Evolutionary conservation across 257 asterid species (phyloP), one percentile per base, ranked within the genome.

Genomic region (Nicotiana tomentosiformis): DNA sequence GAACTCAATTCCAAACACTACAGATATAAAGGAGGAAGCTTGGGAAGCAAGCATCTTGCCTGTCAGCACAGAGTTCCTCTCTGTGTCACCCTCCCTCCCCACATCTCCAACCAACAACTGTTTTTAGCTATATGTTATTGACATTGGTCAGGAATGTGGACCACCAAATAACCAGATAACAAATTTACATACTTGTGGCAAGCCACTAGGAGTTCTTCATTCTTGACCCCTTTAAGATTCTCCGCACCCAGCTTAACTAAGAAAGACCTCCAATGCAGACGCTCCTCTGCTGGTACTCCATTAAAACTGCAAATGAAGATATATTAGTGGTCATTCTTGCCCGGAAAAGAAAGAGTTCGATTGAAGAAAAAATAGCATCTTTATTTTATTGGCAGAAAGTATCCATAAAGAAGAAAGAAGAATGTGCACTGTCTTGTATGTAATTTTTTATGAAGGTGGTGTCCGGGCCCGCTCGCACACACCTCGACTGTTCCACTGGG

Each of bases 241-340:
- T 96, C 98, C 12, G 97, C 93, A 83, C 98, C 98, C 37, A 96
- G 88, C 88, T 94, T 96, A 74, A 96, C 99, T 64, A 96, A 83
- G 90, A 96, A 94, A 66, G 95, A 93, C 88, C 99, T 90, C 99
- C 98, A 96, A 83, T 96, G 99, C 79, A 92, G 82, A 81, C 99
- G 97, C 81, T 96, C 99, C 91, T 96, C 99, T 0, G 98, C 93
- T 66, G 99, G 99, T 80, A 96, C 99, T 86, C 99, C 99, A 86
- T 94, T 92, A 87, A 94, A 94, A 62, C 99, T 95, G 84, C 85
- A 89, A 76, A 26, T 5, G 77, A 26, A 66, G 53, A 81, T 49
- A 33, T 43, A 68, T 46, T 16, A 26, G 43, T 14, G 29, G 10
- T 51, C 3, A 76, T 51, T 51, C 26, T 46, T 51, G 15, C 39